Conservation (phyloP, 31 red algal genomes). For the Endocladia muricata region DNA sequence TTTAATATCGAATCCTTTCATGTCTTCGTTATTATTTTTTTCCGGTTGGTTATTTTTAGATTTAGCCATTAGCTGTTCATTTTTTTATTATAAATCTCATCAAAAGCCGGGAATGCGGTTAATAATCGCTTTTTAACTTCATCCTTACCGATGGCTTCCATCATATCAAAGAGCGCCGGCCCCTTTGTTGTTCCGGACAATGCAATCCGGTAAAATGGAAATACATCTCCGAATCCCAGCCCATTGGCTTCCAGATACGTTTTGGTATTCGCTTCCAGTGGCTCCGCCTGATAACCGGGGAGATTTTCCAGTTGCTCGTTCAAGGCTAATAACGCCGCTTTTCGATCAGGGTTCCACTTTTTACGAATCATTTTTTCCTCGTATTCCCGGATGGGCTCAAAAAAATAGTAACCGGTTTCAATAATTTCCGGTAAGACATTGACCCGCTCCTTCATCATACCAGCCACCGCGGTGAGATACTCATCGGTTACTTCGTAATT, state of each 20-base stretch:
- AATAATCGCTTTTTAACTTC: no score
- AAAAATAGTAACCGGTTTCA: background rate
- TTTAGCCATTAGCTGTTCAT: background rate
- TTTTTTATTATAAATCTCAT: background rate
- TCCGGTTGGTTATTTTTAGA: background rate
- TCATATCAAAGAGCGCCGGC: no score
- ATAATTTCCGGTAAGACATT: background rate
- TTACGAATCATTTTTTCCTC: constrained; percentile 11
- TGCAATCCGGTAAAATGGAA: background rate
- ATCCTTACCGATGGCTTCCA: no score
- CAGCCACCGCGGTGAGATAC: background rate
- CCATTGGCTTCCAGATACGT: background rate
- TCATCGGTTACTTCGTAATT: constrained; percentile 3
- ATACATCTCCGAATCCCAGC: background rate
- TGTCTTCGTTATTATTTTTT: background rate
- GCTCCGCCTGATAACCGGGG: background rate
- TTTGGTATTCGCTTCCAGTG: background rate
- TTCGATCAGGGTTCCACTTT: no score
- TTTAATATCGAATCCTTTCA: constrained; percentile 14
- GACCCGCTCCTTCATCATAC: constrained; percentile 11
- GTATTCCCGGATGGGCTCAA: background rate
- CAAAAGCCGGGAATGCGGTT: no score
- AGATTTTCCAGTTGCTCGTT: no score
- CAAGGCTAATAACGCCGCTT: no score
- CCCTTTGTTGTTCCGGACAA: constrained; percentile 8